Evolutionary conservation across 1,284 basidiomycete species (phyloP).

Genomic region (Trichosporon sp.): DNA sequence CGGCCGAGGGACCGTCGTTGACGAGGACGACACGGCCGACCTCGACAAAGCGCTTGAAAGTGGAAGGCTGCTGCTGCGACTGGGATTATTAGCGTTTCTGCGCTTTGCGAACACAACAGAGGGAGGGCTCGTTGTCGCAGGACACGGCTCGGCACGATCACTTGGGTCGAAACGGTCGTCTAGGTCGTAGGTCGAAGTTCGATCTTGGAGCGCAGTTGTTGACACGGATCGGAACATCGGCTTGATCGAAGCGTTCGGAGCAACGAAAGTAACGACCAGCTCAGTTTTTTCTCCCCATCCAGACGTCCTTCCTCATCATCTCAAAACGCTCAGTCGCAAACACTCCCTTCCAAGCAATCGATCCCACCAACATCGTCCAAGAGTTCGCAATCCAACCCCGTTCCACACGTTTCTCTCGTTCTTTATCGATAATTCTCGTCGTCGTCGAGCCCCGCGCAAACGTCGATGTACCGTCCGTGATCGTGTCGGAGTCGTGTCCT

Average conservation of each 20-base stretch:
- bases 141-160: neutral
- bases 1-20: slow-evolving; percentile 76
- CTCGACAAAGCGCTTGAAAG: slow-evolving; percentile 96
- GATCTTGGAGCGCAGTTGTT: neutral
- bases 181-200: neutral
- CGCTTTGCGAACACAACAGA: neutral
- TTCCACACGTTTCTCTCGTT: neutral
- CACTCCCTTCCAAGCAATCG: neutral
- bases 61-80: slow-evolving; percentile 56
- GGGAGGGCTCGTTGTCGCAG: neutral
- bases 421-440: neutral
- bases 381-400: neutral
- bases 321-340: neutral
- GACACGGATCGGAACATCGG: neutral
- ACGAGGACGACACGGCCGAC: slow-evolving; percentile 98
- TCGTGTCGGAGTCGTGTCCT: neutral
- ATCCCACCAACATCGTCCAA: neutral
- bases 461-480: neutral
- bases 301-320: neutral
- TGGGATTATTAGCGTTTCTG: slow-evolving; percentile 5
- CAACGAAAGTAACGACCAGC: neutral
- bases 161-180: neutral
- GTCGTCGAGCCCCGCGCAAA: neutral
- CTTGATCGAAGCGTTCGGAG: neutral
- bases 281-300: neutral